Evolutionary conservation across 78 protist genomes (phyloP).

Genomic region (Pigoraptor vietnamica): DNA sequence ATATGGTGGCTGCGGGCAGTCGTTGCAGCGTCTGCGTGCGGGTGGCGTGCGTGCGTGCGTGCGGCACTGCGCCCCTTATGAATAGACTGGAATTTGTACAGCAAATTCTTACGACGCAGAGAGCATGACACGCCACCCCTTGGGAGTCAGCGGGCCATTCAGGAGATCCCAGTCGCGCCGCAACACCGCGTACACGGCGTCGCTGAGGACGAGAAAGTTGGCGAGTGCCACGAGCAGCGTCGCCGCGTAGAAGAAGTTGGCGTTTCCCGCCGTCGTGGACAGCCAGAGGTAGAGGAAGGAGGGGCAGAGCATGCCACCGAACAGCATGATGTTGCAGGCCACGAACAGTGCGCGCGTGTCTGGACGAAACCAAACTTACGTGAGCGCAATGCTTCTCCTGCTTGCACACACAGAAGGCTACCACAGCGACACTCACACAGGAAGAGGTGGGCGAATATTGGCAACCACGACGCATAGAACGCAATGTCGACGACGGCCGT

Average conservation of each 20-base stretch:
- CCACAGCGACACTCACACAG: neutral
- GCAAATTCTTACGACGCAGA: neutral
- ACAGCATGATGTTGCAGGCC: neutral
- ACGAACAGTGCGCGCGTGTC: constrained; percentile 10
- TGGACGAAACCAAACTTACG: too few species aligned
- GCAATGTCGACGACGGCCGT: constrained; percentile 9
- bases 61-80: neutral
- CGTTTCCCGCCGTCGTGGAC: constrained; percentile 21
- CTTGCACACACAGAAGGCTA: neutral
- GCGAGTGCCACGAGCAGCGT: constrained; percentile 3
- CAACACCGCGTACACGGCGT: neutral
- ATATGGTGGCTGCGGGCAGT: neutral
- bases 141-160: neutral
- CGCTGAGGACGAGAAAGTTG: neutral
- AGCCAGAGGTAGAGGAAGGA: constrained; percentile 17
- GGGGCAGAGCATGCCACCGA: neutral
- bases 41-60: neutral
- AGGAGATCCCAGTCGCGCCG: neutral
- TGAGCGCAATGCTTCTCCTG: too few species aligned
- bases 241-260: constrained; percentile 30
- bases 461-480: neutral
- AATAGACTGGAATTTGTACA: too few species aligned
- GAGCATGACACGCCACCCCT: neutral
- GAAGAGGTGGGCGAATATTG: constrained; percentile 8
- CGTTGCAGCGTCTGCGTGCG: too few species aligned